phyloP scores from a whole-genome alignment of 176 grass and related monocot species.

The Pontederia crassipes region DNA sequence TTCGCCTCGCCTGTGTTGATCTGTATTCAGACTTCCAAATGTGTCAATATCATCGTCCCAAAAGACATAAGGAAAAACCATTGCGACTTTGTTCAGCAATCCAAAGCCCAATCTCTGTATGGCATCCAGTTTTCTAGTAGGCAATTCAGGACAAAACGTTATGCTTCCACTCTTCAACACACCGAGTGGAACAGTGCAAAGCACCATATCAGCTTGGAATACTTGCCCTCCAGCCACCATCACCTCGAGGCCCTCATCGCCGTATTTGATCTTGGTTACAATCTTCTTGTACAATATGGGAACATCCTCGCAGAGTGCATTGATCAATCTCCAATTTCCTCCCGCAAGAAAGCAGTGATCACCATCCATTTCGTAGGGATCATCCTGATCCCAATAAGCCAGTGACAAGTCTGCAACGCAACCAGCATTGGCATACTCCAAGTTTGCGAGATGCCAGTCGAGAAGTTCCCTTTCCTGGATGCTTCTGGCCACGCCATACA shows the following conservation, averaged over 20 bases:
- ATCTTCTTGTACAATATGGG: slow-evolving; percentile 68
- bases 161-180: slow-evolving; percentile 58
- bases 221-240: slow-evolving; percentile 51
- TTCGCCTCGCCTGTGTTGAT: slow-evolving; percentile 66
- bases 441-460: slow-evolving; percentile 89
- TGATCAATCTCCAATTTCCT: slow-evolving; percentile 59
- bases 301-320: slow-evolving; percentile 58
- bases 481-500: slow-evolving; percentile 53
- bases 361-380: slow-evolving; percentile 83
- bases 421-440: slow-evolving; percentile 88
- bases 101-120: slow-evolving; percentile 75
- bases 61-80: slow-evolving; percentile 84
- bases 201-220: slow-evolving; percentile 72
- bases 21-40: slow-evolving; percentile 83
- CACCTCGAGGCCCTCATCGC: slow-evolving; percentile 41
- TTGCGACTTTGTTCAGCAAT: slow-evolving; percentile 84
- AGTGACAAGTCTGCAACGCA: slow-evolving; percentile 72
- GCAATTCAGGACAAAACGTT: slow-evolving; percentile 63
- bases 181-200: slow-evolving; percentile 82
- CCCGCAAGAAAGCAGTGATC: slow-evolving; percentile 93
- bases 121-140: slow-evolving; percentile 47
- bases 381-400: slow-evolving; percentile 86
- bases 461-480: slow-evolving; percentile 52
- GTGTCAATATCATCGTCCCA: slow-evolving; percentile 89
- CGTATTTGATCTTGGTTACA: slow-evolving; percentile 53